A percentile compares a stretch with the other conserved stretches of the same genome.
Conservation (phyloP, 2,329 filamentous ascomycete species). For the Colletotrichum chrysophilum region DNA sequence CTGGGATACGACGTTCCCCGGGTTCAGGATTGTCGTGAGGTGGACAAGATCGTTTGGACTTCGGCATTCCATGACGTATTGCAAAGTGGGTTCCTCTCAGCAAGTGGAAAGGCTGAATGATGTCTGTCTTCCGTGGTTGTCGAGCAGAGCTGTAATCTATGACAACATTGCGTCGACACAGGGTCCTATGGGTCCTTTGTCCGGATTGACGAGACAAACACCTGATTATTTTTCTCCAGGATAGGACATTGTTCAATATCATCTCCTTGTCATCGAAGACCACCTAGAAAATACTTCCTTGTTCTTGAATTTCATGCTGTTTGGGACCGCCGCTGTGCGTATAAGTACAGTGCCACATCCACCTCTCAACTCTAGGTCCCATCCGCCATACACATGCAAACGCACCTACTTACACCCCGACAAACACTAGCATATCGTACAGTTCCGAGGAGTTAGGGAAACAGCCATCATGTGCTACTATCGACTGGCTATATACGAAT, state of each 20-base stretch:
- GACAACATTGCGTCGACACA: background rate
- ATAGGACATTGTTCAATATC: background rate
- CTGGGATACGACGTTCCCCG: conserved; percentile 35
- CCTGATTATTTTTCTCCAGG: background rate
- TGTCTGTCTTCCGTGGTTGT: background rate
- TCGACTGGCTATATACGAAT: conserved; percentile 22
- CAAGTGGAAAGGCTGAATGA: background rate
- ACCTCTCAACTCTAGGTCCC: background rate
- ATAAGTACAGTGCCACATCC: background rate
- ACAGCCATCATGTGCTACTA: conserved; percentile 26
- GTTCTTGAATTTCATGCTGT: background rate
- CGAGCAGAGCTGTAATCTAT: background rate
- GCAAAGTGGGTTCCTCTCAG: background rate
- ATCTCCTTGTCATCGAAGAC: background rate
- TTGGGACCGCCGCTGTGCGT: background rate
- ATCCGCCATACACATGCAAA: background rate
- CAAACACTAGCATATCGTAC: background rate
- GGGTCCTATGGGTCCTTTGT: background rate
- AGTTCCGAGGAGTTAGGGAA: background rate
- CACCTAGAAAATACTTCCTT: background rate
- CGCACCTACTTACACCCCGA: background rate
- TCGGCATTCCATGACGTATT: conserved; percentile 32
- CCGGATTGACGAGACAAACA: background rate
- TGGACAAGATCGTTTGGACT: conserved; percentile 31
- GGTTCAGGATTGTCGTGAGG: conserved; percentile 26